A percentile compares a stretch with the other conserved stretches of the same genome.
These are phyloP conservation scores for Penicillium sp. DNA, from an alignment of 2,329 filamentous ascomycete genomes.

Conservation along the genomic window DNA sequence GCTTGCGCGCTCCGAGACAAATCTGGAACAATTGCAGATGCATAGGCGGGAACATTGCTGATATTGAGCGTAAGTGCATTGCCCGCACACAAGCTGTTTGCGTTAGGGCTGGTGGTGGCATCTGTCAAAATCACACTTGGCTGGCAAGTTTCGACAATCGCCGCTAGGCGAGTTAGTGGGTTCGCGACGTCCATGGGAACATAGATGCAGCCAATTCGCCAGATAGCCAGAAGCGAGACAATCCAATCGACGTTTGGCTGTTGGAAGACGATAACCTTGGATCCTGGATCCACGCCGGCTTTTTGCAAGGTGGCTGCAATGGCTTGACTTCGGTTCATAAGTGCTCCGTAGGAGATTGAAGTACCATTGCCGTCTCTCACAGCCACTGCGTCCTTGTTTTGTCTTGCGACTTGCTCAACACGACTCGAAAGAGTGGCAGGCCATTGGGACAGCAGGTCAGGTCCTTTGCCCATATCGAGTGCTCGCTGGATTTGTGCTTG, in stretches of 20 bases:
- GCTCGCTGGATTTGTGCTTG: neutral
- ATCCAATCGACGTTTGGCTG: conserved; percentile 9
- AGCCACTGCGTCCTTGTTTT: neutral
- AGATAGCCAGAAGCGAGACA: conserved; percentile 8
- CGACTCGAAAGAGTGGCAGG: neutral
- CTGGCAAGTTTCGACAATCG: neutral
- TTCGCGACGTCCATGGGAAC: conserved; percentile 1
- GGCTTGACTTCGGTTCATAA: conserved; percentile 2
- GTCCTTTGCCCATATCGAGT: neutral
- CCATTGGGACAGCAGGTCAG: neutral
- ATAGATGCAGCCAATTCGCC: conserved; percentile 11
- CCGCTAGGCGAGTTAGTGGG: neutral
- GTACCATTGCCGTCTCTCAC: conserved; percentile 4
- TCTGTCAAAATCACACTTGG: neutral
- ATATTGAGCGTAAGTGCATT: neutral
- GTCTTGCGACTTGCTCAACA: neutral
- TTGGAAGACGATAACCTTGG: conserved; percentile 5
- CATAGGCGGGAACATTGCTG: too few species aligned
- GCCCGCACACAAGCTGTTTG: neutral
- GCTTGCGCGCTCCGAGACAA: neutral
- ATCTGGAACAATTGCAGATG: neutral
- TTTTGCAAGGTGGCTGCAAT: conserved; percentile 5
- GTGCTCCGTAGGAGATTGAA: conserved; percentile 4
- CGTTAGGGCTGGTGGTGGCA: neutral
- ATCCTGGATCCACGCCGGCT: neutral